These are phyloP conservation scores for Mycena venus DNA, from an alignment of 768 basidiomycete species.

Conservation along the genomic window DNA sequence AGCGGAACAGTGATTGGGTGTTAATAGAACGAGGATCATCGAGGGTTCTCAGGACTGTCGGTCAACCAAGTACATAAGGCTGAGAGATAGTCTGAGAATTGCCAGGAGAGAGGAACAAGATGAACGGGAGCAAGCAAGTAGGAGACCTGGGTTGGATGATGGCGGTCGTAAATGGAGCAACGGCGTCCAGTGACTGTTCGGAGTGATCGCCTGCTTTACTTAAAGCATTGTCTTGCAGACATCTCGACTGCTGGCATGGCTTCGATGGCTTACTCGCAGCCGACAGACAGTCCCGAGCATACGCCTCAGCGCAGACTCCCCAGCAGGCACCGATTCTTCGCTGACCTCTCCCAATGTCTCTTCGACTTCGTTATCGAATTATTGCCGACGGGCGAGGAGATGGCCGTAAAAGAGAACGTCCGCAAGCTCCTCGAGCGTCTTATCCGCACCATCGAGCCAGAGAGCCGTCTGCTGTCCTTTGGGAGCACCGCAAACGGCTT, in stretches of 20 bases:
- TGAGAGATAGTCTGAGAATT: background rate
- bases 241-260: slow-evolving; percentile 21
- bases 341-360: slow-evolving; percentile 89
- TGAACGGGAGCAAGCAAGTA: background rate
- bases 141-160: background rate
- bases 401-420: slow-evolving; percentile 96
- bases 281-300: slow-evolving; percentile 11
- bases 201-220: background rate
- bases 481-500: slow-evolving; percentile 98
- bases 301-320: slow-evolving; percentile 53
- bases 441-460: slow-evolving; percentile 94
- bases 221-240: background rate
- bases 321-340: slow-evolving; percentile 75
- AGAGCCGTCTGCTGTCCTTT: slow-evolving; percentile 91
- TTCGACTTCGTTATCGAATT: slow-evolving; percentile 96
- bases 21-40: background rate
- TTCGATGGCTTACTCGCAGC: slow-evolving; percentile 30
- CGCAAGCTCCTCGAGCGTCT: slow-evolving; percentile 94
- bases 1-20: background rate
- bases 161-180: background rate
- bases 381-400: slow-evolving; percentile 90
- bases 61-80: background rate
- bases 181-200: background rate
- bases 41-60: background rate
- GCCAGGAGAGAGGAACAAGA: background rate